phyloP scores from a whole-genome alignment of 495 filamentous ascomycete species.

The Aspergillus ostianus region DNA sequence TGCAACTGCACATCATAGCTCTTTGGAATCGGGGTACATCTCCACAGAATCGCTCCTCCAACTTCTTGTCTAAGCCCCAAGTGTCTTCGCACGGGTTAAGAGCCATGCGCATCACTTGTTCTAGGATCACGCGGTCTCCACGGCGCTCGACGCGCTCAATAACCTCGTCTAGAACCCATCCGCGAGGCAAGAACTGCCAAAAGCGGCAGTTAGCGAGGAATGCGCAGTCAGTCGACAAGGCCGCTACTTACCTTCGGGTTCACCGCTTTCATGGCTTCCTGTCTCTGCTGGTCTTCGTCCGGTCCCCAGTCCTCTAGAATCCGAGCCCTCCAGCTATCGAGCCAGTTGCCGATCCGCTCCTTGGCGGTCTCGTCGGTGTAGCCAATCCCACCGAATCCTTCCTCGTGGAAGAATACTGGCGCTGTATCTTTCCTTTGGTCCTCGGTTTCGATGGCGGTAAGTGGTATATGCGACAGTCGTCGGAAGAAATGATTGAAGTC shows the following conservation, averaged over 20 bases:
- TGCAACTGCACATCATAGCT: conserved; percentile 90
- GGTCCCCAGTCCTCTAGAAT: conserved; percentile 69
- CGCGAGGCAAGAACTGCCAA: conserved; percentile 69
- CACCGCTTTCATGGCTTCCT: conserved; percentile 70
- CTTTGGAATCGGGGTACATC: conserved; percentile 77
- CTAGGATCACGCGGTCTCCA: conserved; percentile 75
- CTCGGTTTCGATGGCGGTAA: conserved; percentile 59
- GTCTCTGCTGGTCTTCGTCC: conserved; percentile 58
- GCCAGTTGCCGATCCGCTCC: conserved; percentile 68
- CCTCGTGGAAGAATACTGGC: conserved; percentile 66
- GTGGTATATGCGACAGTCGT: conserved; percentile 56
- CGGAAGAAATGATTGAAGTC: conserved; percentile 95
- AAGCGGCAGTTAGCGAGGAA: conserved; percentile 5
- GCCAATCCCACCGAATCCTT: conserved; percentile 56
- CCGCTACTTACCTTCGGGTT: conserved; percentile 68
- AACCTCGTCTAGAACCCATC: conserved; percentile 91
- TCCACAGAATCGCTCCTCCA: conserved; percentile 80
- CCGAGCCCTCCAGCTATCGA: conserved; percentile 66
- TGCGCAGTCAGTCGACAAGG: background rate
- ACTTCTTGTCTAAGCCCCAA: conserved; percentile 67
- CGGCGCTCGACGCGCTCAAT: conserved; percentile 84
- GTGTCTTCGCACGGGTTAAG: conserved; percentile 78
- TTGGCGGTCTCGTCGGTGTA: conserved; percentile 59
- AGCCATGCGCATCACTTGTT: conserved; percentile 72
- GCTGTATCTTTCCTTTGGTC: conserved; percentile 57